Conservation (phyloP, 2,329 filamentous ascomycete species). For the Aspergillus felis region DNA sequence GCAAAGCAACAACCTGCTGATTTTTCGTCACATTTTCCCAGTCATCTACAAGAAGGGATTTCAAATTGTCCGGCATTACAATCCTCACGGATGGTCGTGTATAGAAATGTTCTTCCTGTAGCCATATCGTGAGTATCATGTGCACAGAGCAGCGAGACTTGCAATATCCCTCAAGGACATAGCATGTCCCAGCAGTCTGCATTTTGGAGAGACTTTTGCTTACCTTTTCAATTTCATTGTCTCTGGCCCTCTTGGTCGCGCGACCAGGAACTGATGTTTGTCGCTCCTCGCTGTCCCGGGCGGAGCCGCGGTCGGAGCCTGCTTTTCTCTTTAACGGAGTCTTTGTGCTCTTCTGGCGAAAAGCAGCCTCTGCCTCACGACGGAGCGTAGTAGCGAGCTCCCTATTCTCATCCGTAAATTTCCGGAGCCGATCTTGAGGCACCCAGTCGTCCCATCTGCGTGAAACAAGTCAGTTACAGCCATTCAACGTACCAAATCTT, state of each 20-base stretch:
- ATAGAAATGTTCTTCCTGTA: conserved; percentile 83
- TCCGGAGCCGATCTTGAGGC: conserved; percentile 84
- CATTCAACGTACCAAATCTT: neutral
- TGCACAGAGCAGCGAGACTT: neutral
- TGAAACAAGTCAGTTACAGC: conserved; percentile 9
- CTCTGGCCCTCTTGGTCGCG: conserved; percentile 42
- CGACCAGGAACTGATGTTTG: conserved; percentile 42
- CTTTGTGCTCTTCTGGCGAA: conserved; percentile 32
- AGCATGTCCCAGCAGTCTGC: conserved; percentile 1
- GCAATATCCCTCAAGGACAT: neutral
- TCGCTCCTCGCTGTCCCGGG: conserved; percentile 44
- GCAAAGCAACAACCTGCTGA: conserved; percentile 80
- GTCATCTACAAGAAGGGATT: conserved; percentile 90
- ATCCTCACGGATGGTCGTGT: conserved; percentile 81
- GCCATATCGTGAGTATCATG: conserved; percentile 5
- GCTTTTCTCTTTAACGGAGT: conserved; percentile 37
- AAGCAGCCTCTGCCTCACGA: conserved; percentile 37
- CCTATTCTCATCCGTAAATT: conserved; percentile 91
- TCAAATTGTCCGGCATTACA: conserved; percentile 80
- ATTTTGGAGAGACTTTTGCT: conserved; percentile 1
- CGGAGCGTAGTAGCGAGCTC: conserved; percentile 64
- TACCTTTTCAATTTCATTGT: conserved; percentile 48
- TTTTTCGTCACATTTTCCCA: conserved; percentile 99
- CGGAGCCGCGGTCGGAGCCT: conserved; percentile 41
- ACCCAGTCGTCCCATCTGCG: conserved; percentile 97